Evolutionary conservation across 192 early-diverging fungal genomes (phyloP), one percentile per base, ranked within the genome.

Genomic region (Mycoemilia scoparia): DNA sequence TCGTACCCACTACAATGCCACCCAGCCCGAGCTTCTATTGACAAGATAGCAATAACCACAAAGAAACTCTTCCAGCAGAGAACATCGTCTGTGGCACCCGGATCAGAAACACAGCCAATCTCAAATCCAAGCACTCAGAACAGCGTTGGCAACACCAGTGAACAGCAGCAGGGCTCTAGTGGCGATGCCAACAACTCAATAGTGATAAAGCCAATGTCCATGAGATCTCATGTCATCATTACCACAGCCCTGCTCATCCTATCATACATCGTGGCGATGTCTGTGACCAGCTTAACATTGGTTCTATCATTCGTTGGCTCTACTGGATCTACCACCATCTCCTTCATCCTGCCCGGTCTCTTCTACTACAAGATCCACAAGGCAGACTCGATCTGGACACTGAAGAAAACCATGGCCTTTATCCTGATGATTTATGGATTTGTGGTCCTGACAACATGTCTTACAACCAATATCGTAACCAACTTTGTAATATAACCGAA

Each of bases 1-100:
- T 82, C 77, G 2, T 93, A 85, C 60, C 91, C 95, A 16, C 59
- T 98, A 4, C 95, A 98, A 55, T 74, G 73, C 36, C 87, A 93
- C 39, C 95, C 95, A 1, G 77, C 77, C 41, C 71, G 95, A 21
- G 77, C 75, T 3, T 88, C 74, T 21, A 54, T 91, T 13, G 84
- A 92, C 51, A 96, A 96, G 59, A 71, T 96, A 3, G 24, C 84
- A 5, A 58, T 67, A 3, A 46, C 60, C 29, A 36, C 7, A 18
- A 60, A 53, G 34, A 46, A 49, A 21, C 39, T 32, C 45, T 24
- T 14, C 21, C n/a, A n/a, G n/a, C n/a, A n/a, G n/a, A n/a, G n/a
- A n/a, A n/a, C n/a, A n/a, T n/a, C n/a, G n/a, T n/a, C n/a, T n/a
- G n/a, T n/a, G n/a, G n/a, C n/a, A n/a, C 12, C 41, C 23, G 22